Conservation (phyloP, 2,329 filamentous ascomycete species). For the Alternaria arbusti region DNA sequence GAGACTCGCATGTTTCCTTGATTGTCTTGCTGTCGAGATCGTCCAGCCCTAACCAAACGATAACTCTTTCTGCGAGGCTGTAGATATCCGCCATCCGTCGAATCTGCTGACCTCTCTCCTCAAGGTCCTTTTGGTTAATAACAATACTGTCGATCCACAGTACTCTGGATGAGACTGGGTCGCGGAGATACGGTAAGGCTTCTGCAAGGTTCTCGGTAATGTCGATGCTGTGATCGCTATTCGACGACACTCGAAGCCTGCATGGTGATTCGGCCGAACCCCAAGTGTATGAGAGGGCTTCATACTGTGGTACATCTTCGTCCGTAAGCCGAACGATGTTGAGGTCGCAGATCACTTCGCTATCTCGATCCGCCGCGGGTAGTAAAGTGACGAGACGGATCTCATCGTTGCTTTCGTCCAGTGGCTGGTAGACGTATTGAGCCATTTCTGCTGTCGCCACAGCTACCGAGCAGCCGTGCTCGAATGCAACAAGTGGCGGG, state of each 20-base stretch:
- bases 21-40: neutral
- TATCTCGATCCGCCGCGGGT: neutral
- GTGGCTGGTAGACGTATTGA: neutral
- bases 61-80: neutral
- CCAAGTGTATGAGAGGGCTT: neutral
- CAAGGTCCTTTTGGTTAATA: neutral
- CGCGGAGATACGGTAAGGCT: neutral
- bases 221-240: neutral
- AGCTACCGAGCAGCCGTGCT: neutral
- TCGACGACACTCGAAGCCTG: neutral
- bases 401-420: neutral
- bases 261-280: neutral
- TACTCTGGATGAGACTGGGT: neutral
- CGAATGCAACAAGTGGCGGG: neutral
- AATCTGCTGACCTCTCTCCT: neutral
- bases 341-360: conserved; percentile 1
- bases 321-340: neutral
- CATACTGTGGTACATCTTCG: neutral
- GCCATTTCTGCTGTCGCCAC: neutral
- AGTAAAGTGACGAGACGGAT: conserved; percentile 1
- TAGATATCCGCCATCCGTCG: neutral
- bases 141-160: neutral
- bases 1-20: neutral
- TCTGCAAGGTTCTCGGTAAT: neutral
- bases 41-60: neutral